phyloP scores from a whole-genome alignment of 306 rosid species.

The Delonix regia region DNA sequence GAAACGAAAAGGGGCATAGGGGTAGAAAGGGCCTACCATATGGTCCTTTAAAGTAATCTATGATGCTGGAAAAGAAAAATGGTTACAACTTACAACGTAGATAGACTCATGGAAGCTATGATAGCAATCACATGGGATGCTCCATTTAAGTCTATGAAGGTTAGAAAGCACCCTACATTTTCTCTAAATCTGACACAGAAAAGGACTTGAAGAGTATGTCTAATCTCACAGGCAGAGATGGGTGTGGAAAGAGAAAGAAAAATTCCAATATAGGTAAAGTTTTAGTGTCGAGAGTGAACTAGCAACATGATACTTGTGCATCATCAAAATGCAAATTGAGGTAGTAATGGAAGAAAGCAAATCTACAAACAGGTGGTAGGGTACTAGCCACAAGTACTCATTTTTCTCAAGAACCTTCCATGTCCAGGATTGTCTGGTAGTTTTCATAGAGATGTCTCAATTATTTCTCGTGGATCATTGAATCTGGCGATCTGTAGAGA shows the following conservation, averaged over 20 bases:
- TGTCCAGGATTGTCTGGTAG: not conserved
- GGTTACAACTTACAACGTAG: not conserved
- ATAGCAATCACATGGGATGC: slow-evolving; percentile 32
- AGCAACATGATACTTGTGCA: not conserved
- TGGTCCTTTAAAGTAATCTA: slow-evolving; percentile 1
- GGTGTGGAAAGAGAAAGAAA: not conserved
- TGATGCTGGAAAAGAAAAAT: not conserved
- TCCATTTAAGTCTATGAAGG: not conserved
- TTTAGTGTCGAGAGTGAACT: not conserved
- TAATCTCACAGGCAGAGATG: not conserved
- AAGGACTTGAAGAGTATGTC: not conserved
- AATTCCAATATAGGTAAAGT: not conserved
- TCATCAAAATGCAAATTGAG: not conserved
- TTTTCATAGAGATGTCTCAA: slow-evolving; percentile 11
- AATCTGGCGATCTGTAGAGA: slow-evolving; percentile 28
- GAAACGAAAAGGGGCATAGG: not conserved
- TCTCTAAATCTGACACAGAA: slow-evolving; percentile 13
- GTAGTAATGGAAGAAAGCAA: slow-evolving; percentile 12
- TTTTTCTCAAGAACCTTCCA: slow-evolving; percentile 23
- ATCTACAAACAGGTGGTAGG: slow-evolving; percentile 18
- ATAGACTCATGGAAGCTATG: not conserved
- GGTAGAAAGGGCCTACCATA: slow-evolving; percentile 1
- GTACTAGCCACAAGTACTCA: not conserved
- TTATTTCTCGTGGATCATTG: slow-evolving; percentile 33
- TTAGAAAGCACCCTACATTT: slow-evolving; percentile 10